Percentiles rank a stretch among this genome's conserved stretches.
phyloP scores from a whole-genome alignment of 495 filamentous ascomycete species.

The Penicillium riverlandense region DNA sequence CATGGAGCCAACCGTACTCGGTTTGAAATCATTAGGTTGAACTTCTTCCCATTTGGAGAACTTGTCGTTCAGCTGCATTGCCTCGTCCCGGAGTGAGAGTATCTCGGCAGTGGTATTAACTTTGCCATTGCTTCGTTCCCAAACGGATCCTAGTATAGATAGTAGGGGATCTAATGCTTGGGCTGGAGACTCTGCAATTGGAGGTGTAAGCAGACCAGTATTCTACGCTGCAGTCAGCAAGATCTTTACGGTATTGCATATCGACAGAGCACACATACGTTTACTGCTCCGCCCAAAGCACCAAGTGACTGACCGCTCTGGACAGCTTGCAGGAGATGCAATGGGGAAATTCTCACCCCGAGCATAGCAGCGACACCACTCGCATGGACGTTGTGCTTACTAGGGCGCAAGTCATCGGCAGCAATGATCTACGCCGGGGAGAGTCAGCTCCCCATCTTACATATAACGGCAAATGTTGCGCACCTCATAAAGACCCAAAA shows the following conservation, averaged over 20 bases:
- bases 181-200: too few relatives aligned
- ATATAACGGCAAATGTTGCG: not conserved
- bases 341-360: conserved; percentile 9
- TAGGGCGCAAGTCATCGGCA: conserved; percentile 8
- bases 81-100: conserved; percentile 8
- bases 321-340: conserved; percentile 10
- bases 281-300: too few relatives aligned
- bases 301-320: not conserved
- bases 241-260: conserved; percentile 3
- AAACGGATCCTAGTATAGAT: conserved; percentile 7
- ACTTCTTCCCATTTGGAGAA: conserved; percentile 10
- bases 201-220: too few relatives aligned
- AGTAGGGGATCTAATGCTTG: conserved; percentile 10
- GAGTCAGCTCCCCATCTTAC: not conserved
- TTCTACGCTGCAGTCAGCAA: not conserved
- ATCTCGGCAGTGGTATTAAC: not conserved
- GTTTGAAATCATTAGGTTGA: conserved; percentile 8
- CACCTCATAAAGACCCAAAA: conserved; percentile 27
- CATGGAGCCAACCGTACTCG: conserved; percentile 5
- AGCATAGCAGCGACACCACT: conserved; percentile 17
- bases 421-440: conserved; percentile 14
- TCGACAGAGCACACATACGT: not conserved
- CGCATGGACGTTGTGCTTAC: conserved; percentile 17
- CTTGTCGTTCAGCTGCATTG: conserved; percentile 3
- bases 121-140: not conserved